Conservation (phyloP, 2,329 filamentous ascomycete genomes). For the Colletotrichum tropicale region DNA sequence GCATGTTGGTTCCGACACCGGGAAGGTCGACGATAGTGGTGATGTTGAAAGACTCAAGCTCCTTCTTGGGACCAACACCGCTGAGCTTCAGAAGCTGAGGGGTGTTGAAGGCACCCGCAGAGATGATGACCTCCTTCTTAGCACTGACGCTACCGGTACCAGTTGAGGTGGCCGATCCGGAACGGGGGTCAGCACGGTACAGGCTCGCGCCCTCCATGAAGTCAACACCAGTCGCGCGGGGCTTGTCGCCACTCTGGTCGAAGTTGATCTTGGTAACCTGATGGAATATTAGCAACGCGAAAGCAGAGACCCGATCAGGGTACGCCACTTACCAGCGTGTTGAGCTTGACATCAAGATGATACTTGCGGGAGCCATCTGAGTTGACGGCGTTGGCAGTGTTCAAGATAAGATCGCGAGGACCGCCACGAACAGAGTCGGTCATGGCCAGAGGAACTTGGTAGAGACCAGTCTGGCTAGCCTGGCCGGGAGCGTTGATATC, state of each 20-base stretch:
- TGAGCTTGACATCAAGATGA: constrained; percentile 29
- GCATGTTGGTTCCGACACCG: constrained; percentile 56
- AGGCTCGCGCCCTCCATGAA: constrained; percentile 39
- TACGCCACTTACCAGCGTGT: background rate
- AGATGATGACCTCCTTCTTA: constrained; percentile 51
- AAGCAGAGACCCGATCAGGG: background rate
- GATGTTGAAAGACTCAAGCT: constrained; percentile 48
- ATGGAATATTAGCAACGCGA: rapidly evolving
- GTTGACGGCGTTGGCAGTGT: constrained; percentile 7
- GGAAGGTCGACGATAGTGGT: constrained; percentile 47
- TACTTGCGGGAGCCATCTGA: constrained; percentile 25
- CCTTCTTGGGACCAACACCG: constrained; percentile 48
- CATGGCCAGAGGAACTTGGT: constrained; percentile 2
- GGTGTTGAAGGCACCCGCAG: constrained; percentile 53
- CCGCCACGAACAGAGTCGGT: background rate
- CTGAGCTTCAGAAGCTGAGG: constrained; percentile 57
- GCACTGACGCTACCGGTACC: constrained; percentile 12
- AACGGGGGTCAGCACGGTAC: constrained; percentile 47
- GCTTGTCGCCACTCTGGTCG: constrained; percentile 29
- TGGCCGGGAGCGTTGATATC: constrained; percentile 27
- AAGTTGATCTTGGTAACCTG: constrained; percentile 42
- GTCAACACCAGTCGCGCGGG: constrained; percentile 36
- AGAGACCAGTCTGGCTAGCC: background rate
- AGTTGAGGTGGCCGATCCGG: constrained; percentile 22
- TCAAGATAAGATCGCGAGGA: background rate